These are phyloP conservation scores for Ascocoryne sarcoides DNA, from an alignment of 2,329 filamentous ascomycete species.

Conservation along the genomic window DNA sequence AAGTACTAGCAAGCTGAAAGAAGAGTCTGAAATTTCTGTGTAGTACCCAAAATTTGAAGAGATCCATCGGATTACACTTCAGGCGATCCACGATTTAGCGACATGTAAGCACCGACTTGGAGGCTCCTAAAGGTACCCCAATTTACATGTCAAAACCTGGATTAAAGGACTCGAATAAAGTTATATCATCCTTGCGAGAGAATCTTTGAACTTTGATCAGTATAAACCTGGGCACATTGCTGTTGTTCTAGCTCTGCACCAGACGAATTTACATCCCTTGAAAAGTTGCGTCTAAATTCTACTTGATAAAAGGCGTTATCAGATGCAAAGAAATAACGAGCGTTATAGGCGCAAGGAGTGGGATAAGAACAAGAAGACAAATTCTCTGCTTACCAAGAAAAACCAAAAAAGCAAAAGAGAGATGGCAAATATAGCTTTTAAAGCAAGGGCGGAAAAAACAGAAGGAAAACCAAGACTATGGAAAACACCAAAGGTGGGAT, in stretches of 20 bases:
- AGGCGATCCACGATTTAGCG: slow-evolving; percentile 4
- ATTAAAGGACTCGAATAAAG: slow-evolving; percentile 2
- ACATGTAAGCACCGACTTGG: slow-evolving; percentile 1
- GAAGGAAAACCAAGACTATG: background rate
- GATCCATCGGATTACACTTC: slow-evolving; percentile 2
- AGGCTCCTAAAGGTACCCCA: background rate
- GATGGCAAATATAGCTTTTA: background rate
- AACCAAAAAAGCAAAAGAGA: background rate
- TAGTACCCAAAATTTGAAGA: background rate
- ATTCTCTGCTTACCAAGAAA: no score
- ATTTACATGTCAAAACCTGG: slow-evolving; percentile 3
- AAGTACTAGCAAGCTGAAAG: background rate
- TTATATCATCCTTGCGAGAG: slow-evolving; percentile 2
- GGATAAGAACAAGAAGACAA: no score
- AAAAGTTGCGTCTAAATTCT: background rate
- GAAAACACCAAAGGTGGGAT: no score
- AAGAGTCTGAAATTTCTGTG: background rate
- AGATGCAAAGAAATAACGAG: background rate
- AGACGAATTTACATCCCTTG: background rate
- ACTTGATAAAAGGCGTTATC: background rate
- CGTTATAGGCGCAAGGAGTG: background rate
- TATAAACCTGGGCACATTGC: background rate
- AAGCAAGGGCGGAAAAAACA: background rate
- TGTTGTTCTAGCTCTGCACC: background rate
- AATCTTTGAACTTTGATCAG: slow-evolving; percentile 1